Conservation (phyloP, 805 yeast genomes). For the Monosporozyma yasuniensis region DNA sequence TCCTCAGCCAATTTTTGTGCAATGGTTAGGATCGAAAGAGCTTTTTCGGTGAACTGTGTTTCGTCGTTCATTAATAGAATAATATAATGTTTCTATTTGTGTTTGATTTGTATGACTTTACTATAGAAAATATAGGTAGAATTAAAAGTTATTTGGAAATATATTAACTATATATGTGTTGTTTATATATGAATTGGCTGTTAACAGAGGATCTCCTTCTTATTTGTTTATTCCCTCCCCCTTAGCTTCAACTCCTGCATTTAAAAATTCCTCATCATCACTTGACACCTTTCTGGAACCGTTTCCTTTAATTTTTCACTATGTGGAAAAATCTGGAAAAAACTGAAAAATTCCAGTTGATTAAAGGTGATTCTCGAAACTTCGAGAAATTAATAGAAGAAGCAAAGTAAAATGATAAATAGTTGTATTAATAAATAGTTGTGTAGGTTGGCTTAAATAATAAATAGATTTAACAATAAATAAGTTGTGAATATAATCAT, state of each 20-base stretch:
- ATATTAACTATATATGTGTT: not conserved
- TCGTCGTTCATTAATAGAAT: slow-evolving; percentile 31
- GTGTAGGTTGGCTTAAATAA: not conserved
- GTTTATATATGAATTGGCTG: not conserved
- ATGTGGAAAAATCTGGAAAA: not conserved
- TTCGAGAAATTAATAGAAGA: not conserved
- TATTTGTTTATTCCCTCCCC: not conserved
- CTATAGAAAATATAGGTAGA: not conserved
- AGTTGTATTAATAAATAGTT: not conserved
- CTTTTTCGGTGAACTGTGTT: slow-evolving; percentile 88
- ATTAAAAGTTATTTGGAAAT: not conserved
- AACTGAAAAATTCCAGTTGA: not conserved
- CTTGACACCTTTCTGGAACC: slow-evolving; percentile 1
- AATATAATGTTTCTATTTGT: not conserved
- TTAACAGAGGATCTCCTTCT: not conserved
- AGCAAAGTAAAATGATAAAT: not conserved
- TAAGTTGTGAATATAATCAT: slow-evolving; percentile 3
- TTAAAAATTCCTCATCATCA: not conserved
- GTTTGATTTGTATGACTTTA: too few relatives aligned
- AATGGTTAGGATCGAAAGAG: slow-evolving; percentile 66
- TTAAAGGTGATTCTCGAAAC: not conserved
- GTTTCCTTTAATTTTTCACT: not conserved
- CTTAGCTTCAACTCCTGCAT: not conserved
- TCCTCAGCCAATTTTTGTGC: slow-evolving; percentile 80
- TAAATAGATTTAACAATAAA: not conserved